Percentiles rank a stretch among this genome's conserved stretches.
Evolutionary conservation across 2,329 filamentous ascomycete species (phyloP).

Genomic region (Aspergillus sergii): DNA sequence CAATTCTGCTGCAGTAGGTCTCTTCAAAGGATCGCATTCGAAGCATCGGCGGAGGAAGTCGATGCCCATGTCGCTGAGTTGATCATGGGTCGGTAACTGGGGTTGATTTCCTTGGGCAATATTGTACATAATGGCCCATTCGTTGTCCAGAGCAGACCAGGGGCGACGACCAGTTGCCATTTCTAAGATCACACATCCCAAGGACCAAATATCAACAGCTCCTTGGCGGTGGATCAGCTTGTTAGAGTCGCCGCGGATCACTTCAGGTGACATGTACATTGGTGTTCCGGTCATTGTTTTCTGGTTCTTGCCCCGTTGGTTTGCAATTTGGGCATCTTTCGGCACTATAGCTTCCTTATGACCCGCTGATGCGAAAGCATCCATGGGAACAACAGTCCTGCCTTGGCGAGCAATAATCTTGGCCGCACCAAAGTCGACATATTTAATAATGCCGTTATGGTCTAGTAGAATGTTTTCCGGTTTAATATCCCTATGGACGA

Average conservation of each 20-base stretch:
- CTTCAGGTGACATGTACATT: conserved; percentile 99
- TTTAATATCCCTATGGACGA: conserved; percentile 97
- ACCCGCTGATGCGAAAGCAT: conserved; percentile 56
- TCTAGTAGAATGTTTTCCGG: conserved; percentile 97
- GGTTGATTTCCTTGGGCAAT: conserved; percentile 96
- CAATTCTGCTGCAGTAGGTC: conserved; percentile 82
- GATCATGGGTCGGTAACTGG: conserved; percentile 76
- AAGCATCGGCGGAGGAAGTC: conserved; percentile 91
- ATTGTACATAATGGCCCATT: conserved; percentile 99
- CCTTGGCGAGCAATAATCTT: conserved; percentile 96
- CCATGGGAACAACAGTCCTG: conserved; percentile 74
- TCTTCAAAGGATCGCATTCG: conserved; percentile 74
- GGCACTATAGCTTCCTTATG: conserved; percentile 32
- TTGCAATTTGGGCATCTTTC: conserved; percentile 34
- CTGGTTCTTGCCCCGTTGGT: conserved; percentile 58
- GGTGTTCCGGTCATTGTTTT: conserved; percentile 96
- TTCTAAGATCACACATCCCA: conserved; percentile 94
- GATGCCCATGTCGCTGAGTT: conserved; percentile 80
- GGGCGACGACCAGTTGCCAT: conserved; percentile 95
- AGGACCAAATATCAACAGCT: conserved; percentile 91
- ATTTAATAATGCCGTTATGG: conserved; percentile 98
- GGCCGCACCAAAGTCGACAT: conserved; percentile 96
- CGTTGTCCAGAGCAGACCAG: conserved; percentile 95
- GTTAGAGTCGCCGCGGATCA: conserved; percentile 85
- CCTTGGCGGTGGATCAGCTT: conserved; percentile 76